phyloP scores from a whole-genome alignment of 2,329 filamentous ascomycete species.

The Rugonectria rugulosa region DNA sequence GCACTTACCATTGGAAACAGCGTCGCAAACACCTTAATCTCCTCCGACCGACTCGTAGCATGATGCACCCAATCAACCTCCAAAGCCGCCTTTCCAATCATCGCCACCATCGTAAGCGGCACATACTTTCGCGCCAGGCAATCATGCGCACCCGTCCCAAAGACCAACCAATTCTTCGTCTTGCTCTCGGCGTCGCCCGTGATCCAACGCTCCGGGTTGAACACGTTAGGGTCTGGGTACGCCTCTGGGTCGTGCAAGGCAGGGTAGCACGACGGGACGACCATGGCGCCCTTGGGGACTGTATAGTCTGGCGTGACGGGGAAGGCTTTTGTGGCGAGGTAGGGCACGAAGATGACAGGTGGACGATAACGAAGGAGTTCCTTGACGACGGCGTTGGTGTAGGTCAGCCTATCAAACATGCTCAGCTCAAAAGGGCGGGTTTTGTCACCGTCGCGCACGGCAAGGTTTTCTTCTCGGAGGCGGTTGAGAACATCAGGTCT shows the following conservation, averaged over 20 bases:
- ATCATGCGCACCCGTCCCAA: conserved; percentile 59
- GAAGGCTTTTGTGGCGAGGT: conserved; percentile 56
- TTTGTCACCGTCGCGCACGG: conserved; percentile 51
- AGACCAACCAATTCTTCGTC: conserved; percentile 62
- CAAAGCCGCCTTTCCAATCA: conserved; percentile 61
- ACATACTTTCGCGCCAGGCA: conserved; percentile 59
- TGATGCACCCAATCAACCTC: conserved; percentile 60
- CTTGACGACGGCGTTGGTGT: conserved; percentile 61
- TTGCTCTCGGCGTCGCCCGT: conserved; percentile 57
- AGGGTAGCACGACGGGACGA: conserved; percentile 60
- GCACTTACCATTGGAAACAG: conserved; percentile 56
- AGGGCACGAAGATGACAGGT: conserved; percentile 63
- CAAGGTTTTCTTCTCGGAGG: conserved; percentile 56
- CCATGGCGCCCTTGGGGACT: conserved; percentile 56
- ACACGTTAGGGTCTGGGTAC: conserved; percentile 55
- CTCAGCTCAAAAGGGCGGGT: conserved; percentile 49
- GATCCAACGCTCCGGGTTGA: conserved; percentile 62
- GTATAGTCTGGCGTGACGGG: conserved; percentile 57
- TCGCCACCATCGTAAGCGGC: conserved; percentile 57
- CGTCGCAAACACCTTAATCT: conserved; percentile 59
- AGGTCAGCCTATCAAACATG: conserved; percentile 58
- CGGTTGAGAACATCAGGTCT: conserved; percentile 56
- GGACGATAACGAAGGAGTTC: conserved; percentile 60
- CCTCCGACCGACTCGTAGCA: conserved; percentile 55
- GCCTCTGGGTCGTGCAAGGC: conserved; percentile 57